Evolutionary conservation across 2,329 filamentous ascomycete species (phyloP).

Genomic region (Epichloe sylvatica): DNA sequence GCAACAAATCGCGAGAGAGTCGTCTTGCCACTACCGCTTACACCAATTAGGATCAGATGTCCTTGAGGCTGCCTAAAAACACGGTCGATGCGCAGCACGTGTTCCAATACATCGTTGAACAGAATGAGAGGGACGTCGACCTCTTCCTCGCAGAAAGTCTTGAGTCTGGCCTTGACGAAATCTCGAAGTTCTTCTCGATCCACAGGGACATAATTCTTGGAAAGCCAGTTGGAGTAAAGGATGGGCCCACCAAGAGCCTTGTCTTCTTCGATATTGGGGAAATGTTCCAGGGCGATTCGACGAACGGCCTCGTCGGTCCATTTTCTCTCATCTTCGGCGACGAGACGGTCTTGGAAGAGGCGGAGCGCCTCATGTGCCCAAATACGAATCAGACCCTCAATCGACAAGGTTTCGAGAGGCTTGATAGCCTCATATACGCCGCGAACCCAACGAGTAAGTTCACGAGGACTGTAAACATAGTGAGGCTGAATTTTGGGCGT

Average conservation of each 20-base stretch:
- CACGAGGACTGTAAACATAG: slow-evolving; percentile 98
- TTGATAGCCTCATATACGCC: slow-evolving; percentile 95
- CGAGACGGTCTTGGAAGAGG: slow-evolving; percentile 92
- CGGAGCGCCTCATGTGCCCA: slow-evolving; percentile 96
- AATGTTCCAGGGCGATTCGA: slow-evolving; percentile 76
- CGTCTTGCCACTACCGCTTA: slow-evolving; percentile 96
- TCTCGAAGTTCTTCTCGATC: slow-evolving; percentile 89
- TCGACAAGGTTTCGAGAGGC: slow-evolving; percentile 70
- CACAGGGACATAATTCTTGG: slow-evolving; percentile 95
- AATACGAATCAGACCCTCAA: slow-evolving; percentile 88
- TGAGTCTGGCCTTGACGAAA: slow-evolving; percentile 91
- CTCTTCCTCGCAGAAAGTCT: slow-evolving; percentile 98
- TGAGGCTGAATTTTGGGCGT: slow-evolving; percentile 95
- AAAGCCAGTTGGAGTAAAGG: slow-evolving; percentile 97
- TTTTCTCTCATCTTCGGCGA: slow-evolving; percentile 80
- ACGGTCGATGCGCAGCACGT: slow-evolving; percentile 93
- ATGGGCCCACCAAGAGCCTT: slow-evolving; percentile 86
- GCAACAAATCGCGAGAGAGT: slow-evolving; percentile 95
- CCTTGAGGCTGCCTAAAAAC: slow-evolving; percentile 97
- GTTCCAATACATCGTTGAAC: slow-evolving; percentile 98
- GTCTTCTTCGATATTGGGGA: slow-evolving; percentile 87
- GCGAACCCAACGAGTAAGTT: slow-evolving; percentile 93
- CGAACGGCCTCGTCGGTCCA: slow-evolving; percentile 89
- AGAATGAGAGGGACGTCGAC: slow-evolving; percentile 95
- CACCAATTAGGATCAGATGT: slow-evolving; percentile 94